Evolutionary conservation across 345 rosid species (phyloP), one percentile per base, ranked within the genome.

Genomic region (Barbarea vulgaris): DNA sequence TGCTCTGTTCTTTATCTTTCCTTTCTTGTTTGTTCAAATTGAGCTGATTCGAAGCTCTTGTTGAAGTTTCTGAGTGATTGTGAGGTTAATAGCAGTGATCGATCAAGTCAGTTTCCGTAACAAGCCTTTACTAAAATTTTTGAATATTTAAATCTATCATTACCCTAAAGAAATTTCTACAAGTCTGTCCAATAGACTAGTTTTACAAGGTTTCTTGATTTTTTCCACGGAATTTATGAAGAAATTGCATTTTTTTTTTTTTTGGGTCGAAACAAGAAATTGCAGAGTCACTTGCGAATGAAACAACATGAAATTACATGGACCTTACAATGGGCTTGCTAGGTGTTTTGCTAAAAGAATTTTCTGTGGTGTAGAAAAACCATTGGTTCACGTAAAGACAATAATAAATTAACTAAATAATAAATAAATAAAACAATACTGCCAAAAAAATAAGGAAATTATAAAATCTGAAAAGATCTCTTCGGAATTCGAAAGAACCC

Each of bases 401-500:
- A n/a, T n/a, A n/a, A n/a, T n/a, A n/a, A n/a, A n/a, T n/a, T n/a
- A n/a, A n/a, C n/a, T n/a, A n/a, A n/a, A n/a, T n/a, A n/a, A n/a
- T n/a, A n/a, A n/a, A n/a, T n/a, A n/a, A 63, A 63, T 18, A 33
- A 15, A 48, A 13, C 0, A 62, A 1, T 14, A 39, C 7, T 60
- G 61, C 15, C 28, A 19, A 22, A 14, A n/a, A 7, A 12, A 17
- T 12, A 44, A 39, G 8, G n/a, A 24, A 12, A 69, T 27, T 72
- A 76, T 77, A 70, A 71, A 55, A 64, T 19, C 41, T 22, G 72
- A 51, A 22, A 41, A 28, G 14, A 50, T 19, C 47, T 9, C 12
- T 78, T 48, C 12, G 56, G 9, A 66, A 65, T 39, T 65, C 69
- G 77, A 72, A 76, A 68, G 64, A 33, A 2, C 1, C 31, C 22